These are phyloP conservation scores for Vanrija sp. DNA, from an alignment of 1,284 basidiomycete genomes.

Conservation along the genomic window DNA sequence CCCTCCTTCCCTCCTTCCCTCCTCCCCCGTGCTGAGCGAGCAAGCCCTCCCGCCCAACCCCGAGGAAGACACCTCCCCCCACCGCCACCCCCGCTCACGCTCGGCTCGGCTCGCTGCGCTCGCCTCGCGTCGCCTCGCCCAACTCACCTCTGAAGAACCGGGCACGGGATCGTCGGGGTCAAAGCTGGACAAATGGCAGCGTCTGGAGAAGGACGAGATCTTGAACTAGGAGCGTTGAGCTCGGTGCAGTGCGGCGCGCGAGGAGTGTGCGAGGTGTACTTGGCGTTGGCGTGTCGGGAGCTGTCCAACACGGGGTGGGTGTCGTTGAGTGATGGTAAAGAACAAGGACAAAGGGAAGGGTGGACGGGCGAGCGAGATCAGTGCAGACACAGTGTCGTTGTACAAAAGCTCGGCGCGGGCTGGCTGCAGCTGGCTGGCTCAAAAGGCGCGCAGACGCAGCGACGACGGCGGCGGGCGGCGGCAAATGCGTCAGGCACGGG, in stretches of 20 bases:
- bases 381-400: too few relatives aligned
- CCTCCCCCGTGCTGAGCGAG: too few relatives aligned
- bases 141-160: neutral
- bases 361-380: neutral
- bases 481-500: too few relatives aligned
- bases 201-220: conserved; percentile 10
- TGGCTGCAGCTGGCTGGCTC: too few relatives aligned
- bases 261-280: neutral
- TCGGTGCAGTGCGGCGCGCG: neutral
- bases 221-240: conserved; percentile 15
- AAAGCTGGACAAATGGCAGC: neutral
- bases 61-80: too few relatives aligned
- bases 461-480: too few relatives aligned
- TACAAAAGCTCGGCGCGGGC: too few relatives aligned
- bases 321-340: neutral
- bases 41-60: too few relatives aligned
- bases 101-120: neutral
- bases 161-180: neutral
- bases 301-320: neutral
- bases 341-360: neutral
- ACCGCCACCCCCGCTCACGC: too few relatives aligned
- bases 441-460: too few relatives aligned
- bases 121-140: neutral
- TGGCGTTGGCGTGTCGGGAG: neutral
- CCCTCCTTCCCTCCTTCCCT: too few relatives aligned